phyloP scores from a whole-genome alignment of 495 filamentous ascomycete genomes.

The Aspergillus cavernicola region DNA sequence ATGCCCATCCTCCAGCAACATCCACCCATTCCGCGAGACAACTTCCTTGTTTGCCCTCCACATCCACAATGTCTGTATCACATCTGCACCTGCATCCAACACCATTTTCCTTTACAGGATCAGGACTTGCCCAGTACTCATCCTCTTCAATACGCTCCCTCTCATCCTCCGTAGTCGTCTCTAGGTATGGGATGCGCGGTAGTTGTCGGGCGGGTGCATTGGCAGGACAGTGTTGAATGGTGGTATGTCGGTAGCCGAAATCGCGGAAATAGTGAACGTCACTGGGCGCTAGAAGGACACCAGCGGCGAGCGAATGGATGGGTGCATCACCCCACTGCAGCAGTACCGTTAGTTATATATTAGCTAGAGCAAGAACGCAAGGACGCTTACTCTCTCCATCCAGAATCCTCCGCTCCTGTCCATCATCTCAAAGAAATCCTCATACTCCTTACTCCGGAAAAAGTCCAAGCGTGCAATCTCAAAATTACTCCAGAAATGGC shows the following conservation, averaged over 20 bases:
- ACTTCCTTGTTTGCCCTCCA: constrained; percentile 94
- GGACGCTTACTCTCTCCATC: constrained; percentile 85
- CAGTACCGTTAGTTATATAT: constrained; percentile 17
- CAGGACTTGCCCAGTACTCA: constrained; percentile 89
- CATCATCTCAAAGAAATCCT: constrained; percentile 99
- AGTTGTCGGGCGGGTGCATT: constrained; percentile 92
- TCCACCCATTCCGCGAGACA: constrained; percentile 97
- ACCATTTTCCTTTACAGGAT: constrained; percentile 88
- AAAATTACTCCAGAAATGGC: constrained; percentile 99
- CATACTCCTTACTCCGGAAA: constrained; percentile 94
- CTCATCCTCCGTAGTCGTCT: constrained; percentile 79
- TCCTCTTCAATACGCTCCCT: constrained; percentile 90
- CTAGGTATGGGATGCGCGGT: constrained; percentile 74
- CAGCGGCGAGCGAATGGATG: constrained; percentile 95
- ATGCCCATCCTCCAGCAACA: constrained; percentile 92
- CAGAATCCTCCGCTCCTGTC: constrained; percentile 97
- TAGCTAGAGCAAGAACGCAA: constrained; percentile 16
- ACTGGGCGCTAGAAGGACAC: constrained; percentile 71
- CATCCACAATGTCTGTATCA: constrained; percentile 97
- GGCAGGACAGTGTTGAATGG: constrained; percentile 96
- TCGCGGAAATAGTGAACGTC: constrained; percentile 99
- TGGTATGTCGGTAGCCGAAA: constrained; percentile 97
- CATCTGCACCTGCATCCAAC: constrained; percentile 96
- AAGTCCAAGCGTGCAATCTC: constrained; percentile 94
- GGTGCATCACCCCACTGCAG: constrained; percentile 95